Percentiles rank a stretch among this genome's conserved stretches.
These are phyloP conservation scores for Pythium pyrilobum DNA, from an alignment of 352 stramenopile species.

Conservation along the genomic window DNA sequence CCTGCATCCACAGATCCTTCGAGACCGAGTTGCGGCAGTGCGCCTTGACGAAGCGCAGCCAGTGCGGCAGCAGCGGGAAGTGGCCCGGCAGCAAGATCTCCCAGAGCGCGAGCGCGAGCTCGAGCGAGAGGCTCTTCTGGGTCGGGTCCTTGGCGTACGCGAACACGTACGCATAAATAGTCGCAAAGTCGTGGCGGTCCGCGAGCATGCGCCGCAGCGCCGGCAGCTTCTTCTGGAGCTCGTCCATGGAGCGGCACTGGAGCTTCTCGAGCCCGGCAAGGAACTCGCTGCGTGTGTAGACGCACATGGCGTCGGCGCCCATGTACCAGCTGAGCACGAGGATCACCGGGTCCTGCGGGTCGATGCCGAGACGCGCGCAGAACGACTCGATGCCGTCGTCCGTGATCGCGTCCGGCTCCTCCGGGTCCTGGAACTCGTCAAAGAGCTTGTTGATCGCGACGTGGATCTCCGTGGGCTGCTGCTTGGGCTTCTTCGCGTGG, in stretches of 20 bases:
- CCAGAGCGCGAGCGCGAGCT: slow-evolving; percentile 71
- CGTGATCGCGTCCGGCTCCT: slow-evolving; percentile 57
- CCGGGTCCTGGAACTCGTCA: slow-evolving; percentile 61
- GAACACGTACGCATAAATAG: slow-evolving; percentile 89
- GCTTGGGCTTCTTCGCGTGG: slow-evolving; percentile 54
- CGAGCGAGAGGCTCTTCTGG: slow-evolving; percentile 73
- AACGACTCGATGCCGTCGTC: slow-evolving; percentile 77
- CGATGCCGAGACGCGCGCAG: slow-evolving; percentile 64
- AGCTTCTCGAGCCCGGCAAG: slow-evolving; percentile 63
- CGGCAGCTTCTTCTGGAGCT: slow-evolving; percentile 47
- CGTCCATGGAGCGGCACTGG: slow-evolving; percentile 47
- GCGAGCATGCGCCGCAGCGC: slow-evolving; percentile 44
- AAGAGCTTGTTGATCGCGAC: slow-evolving; percentile 51
- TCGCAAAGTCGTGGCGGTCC: slow-evolving; percentile 38
- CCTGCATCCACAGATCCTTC: slow-evolving; percentile 82
- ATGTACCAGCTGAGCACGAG: slow-evolving; percentile 77
- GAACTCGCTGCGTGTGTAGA: slow-evolving; percentile 76
- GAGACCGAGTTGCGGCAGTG: slow-evolving; percentile 76
- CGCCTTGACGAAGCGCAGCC: slow-evolving; percentile 56
- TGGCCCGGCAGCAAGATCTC: slow-evolving; percentile 58
- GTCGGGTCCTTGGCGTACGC: slow-evolving; percentile 77
- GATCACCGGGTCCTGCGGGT: slow-evolving; percentile 76
- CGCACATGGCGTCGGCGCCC: slow-evolving; percentile 70
- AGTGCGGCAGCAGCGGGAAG: slow-evolving; percentile 63
- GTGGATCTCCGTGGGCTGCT: slow-evolving; percentile 25